phyloP scores from a whole-genome alignment of 805 yeast species.

The Alloascoidea africana region DNA sequence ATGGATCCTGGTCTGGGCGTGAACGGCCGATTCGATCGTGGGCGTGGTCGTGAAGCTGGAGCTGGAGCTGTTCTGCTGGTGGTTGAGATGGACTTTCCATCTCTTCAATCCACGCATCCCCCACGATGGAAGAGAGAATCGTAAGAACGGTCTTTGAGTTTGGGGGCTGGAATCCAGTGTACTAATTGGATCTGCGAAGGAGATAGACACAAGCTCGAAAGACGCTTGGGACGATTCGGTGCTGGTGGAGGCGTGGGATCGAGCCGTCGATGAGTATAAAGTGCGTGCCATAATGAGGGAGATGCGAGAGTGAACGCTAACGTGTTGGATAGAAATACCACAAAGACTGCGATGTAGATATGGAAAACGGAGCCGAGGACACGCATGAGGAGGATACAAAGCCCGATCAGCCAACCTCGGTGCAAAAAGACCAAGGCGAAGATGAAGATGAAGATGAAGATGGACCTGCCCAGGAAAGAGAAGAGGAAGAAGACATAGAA shows the following conservation, averaged over 20 bases:
- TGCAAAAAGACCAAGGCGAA: neutral
- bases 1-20: too few relatives aligned
- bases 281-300: neutral
- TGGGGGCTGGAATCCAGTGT: too few relatives aligned
- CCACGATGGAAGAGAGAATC: too few relatives aligned
- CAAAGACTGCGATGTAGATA: neutral
- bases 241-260: conserved; percentile 3
- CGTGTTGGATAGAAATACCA: neutral
- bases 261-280: conserved; percentile 1
- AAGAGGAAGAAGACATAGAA: neutral
- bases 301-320: neutral
- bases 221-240: conserved; percentile 3
- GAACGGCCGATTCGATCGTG: too few relatives aligned
- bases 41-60: too few relatives aligned
- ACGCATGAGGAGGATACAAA: neutral
- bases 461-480: neutral
- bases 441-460: neutral
- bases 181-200: too few relatives aligned
- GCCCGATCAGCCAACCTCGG: neutral
- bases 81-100: too few relatives aligned
- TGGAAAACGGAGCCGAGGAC: neutral
- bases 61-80: too few relatives aligned
- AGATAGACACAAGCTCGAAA: too few relatives aligned
- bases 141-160: too few relatives aligned
- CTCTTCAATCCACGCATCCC: too few relatives aligned